Base-by-base conservation (phyloP, 1,139 yeast genomes). In the Pichia cactophila region DNA sequence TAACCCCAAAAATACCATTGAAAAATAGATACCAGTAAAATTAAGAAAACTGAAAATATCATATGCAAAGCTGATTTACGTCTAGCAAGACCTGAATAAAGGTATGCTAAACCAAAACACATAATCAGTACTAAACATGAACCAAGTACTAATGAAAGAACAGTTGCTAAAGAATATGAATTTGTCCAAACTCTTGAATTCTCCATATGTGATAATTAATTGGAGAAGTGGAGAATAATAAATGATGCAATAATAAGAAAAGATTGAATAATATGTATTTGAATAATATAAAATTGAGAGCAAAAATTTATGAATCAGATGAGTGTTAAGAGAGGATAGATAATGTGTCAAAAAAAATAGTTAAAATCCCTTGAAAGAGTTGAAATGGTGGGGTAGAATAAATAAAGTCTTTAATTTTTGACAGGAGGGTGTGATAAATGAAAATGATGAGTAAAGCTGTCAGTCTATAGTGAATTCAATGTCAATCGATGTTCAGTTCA, bases 1-100 rank as follows among this genome's bases (percentile, higher is more conserved):
- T 87, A 92, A 26, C 97, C 97, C 97, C 97, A 92, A 63, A 92
- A 88, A 67, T 89, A 92, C 97, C 97, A 92, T 65, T 88, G 96
- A 63, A 88, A 79, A 48, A 81, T 73, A 2, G 88, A 90, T 6
- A 57, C 49, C 37, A 55, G 44, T 17, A 59, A 50, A 11, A 56
- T 56, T n/a, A 90, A 81, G 57, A 84, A 75, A 16, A 87, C 81
- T 7, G 90, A 78, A 88, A 96, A 89, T 48, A 92, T 83, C 80
- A 89, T 78, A 26, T 95, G 85, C 47, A 90, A 72, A 0, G 97
- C 97, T 31, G 90, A 82, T 67, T 90, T 90, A 62, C 97, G 75
- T 62, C 97, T 75, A 26, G 97, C 94, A 56, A 92, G 74, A 14
- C 98, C 98, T 9, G 96, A 85, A 67, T 92, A 92, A 45, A 92